Conservation (phyloP, 2,329 filamentous ascomycete genomes). For the Xylariaceae sp. region DNA sequence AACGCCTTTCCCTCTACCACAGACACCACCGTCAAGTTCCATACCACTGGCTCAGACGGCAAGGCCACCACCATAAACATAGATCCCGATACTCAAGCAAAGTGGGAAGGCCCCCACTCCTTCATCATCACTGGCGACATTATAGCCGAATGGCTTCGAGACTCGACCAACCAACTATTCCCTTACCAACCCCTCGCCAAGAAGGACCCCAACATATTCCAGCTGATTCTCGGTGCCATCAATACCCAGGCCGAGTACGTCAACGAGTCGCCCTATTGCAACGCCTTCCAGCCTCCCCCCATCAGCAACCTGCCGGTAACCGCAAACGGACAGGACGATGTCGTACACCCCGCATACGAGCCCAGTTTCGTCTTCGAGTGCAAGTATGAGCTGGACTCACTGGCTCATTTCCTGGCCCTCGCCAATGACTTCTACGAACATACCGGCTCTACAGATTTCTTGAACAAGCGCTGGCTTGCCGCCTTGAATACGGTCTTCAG, state of each 20-base stretch:
- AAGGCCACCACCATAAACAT: slow-evolving; percentile 26
- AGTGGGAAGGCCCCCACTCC: slow-evolving; percentile 81
- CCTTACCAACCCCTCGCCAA: slow-evolving; percentile 85
- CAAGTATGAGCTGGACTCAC: slow-evolving; percentile 96
- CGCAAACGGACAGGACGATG: slow-evolving; percentile 76
- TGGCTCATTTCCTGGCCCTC: slow-evolving; percentile 85
- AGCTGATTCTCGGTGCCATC: slow-evolving; percentile 84
- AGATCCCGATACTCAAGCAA: slow-evolving; percentile 48
- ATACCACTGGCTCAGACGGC: slow-evolving; percentile 63
- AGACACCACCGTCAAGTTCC: slow-evolving; percentile 86
- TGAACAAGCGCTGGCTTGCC: slow-evolving; percentile 72
- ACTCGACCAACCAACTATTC: slow-evolving; percentile 88
- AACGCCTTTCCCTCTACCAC: slow-evolving; percentile 92
- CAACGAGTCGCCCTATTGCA: slow-evolving; percentile 93
- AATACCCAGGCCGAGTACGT: slow-evolving; percentile 96
- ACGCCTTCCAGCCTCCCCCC: slow-evolving; percentile 92
- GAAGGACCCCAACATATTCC: slow-evolving; percentile 73
- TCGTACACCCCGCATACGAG: slow-evolving; percentile 83
- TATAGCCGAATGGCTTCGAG: slow-evolving; percentile 86
- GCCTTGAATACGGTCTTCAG: slow-evolving; percentile 71
- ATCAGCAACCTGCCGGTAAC: slow-evolving; percentile 70
- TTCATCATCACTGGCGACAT: slow-evolving; percentile 90
- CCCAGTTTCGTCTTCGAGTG: slow-evolving; percentile 87
- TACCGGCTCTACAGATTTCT: slow-evolving; percentile 72
- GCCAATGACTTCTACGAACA: slow-evolving; percentile 82